Conservation (phyloP, 1,284 basidiomycete species). For the Termitomyces sp. region DNA sequence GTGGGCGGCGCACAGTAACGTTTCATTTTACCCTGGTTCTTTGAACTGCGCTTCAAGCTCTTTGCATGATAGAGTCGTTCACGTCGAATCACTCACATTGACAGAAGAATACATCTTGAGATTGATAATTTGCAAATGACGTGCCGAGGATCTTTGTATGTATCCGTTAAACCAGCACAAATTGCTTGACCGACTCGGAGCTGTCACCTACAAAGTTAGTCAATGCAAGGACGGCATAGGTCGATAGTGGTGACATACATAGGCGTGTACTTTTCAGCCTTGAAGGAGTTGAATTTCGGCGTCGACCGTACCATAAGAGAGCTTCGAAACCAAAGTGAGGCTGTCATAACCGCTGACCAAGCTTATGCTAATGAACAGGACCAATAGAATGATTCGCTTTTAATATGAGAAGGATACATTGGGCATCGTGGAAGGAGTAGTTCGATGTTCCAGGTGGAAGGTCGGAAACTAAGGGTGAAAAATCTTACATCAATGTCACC, state of each 20-base stretch:
- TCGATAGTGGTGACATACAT: neutral
- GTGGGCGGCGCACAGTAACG: neutral
- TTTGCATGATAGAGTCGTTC: neutral
- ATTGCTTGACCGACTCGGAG: neutral
- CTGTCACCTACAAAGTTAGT: neutral
- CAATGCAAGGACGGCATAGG: neutral
- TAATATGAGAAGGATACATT: neutral
- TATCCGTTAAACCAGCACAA: too few species aligned
- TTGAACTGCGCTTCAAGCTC: neutral
- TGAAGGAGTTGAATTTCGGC: conserved; percentile 1
- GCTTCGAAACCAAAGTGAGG: neutral
- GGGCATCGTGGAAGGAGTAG: neutral
- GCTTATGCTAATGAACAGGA: neutral
- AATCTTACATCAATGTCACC: neutral
- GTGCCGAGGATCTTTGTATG: neutral
- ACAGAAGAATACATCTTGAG: neutral
- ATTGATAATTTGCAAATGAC: neutral
- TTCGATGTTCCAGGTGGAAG: conserved; percentile 1
- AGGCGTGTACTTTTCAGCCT: neutral
- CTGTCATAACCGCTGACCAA: neutral
- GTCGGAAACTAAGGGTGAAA: neutral
- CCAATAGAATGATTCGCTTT: neutral
- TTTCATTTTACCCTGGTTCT: conserved; percentile 3
- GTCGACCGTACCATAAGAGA: neutral
- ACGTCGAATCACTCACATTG: neutral